Evolutionary conservation across 306 rosid species (phyloP), one percentile per base, ranked within the genome.

Genomic region (Lathyrus sativus): DNA sequence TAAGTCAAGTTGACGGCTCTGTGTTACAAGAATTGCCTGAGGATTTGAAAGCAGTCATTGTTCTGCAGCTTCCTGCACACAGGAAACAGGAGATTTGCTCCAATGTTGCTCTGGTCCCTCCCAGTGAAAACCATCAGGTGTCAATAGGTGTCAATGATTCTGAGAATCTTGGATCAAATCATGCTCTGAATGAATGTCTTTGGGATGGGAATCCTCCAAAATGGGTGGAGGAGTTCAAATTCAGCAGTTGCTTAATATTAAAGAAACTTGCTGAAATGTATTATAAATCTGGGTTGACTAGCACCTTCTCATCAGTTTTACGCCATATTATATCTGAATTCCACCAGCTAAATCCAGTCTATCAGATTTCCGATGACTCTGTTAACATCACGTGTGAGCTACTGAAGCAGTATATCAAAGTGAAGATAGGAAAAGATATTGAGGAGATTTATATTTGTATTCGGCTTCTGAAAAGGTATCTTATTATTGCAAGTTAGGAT

Each of bases 401-500:
- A 70, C 80, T 90, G 77, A 88, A 78, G 89, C 89, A 88, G 86
- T 90, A 90, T 73, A 83, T 88, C 70, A 78, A 73, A 54, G 73
- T 76, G 64, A 93, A 82, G 86, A 76, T 90, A 18, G 89, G 83
- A 72, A 64, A 67, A 6, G 93, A 93, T 78, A 85, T 93, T 67
- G 98, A 93, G 82, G 98, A 93, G 84, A 84, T 91, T 69, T 86
- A 90, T 84, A 62, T 88, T 65, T 93, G 96, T 76, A 86, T 93
- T 74, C 84, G 90, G 76, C 90, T 90, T 70, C 79, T 90, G 70
- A 83, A 57, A 72, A 90, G 98, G 98, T 93, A 80, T 70, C 65
- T 54, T 54, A 46, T n/a, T 51, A 37, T 48, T 74, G 65, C 72
- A 24, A 41, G 62, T 74, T 70, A 37, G 61, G 26, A 35, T 61